Conservation (phyloP, 1,284 basidiomycete species). For the Ceratobasidium sp. region DNA sequence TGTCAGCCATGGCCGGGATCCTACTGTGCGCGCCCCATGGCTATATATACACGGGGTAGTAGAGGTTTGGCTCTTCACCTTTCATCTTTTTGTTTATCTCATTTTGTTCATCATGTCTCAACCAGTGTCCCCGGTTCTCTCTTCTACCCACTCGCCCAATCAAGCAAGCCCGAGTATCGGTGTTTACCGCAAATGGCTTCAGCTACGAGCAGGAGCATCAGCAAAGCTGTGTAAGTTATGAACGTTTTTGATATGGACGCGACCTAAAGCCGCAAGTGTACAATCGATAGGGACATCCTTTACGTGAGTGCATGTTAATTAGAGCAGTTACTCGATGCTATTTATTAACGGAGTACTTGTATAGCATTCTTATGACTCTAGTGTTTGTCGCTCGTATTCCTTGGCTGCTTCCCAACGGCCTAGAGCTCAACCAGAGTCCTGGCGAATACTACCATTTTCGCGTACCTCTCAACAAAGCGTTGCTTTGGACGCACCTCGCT, state of each 20-base stretch:
- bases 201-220: background rate
- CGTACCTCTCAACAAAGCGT: background rate
- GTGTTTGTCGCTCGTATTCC: background rate
- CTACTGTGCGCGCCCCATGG: background rate
- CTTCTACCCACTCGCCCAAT: background rate
- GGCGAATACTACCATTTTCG: conserved; percentile 22
- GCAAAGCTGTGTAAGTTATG: background rate
- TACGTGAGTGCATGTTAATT: background rate
- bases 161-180: background rate
- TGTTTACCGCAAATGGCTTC: background rate
- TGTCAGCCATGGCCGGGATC: background rate
- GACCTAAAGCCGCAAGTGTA: background rate
- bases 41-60: background rate
- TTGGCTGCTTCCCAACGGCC: conserved; percentile 5
- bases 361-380: background rate
- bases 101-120: background rate
- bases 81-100: background rate
- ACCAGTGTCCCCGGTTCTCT: background rate
- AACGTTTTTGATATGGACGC: background rate
- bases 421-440: background rate
- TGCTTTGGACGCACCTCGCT: conserved; percentile 22
- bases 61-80: background rate
- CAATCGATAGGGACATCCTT: background rate
- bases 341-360: background rate
- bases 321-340: background rate